Percentiles rank a stretch among this genome's conserved stretches.
Conservation (phyloP, 495 filamentous ascomycete species). For the Penicillium ucsense region DNA sequence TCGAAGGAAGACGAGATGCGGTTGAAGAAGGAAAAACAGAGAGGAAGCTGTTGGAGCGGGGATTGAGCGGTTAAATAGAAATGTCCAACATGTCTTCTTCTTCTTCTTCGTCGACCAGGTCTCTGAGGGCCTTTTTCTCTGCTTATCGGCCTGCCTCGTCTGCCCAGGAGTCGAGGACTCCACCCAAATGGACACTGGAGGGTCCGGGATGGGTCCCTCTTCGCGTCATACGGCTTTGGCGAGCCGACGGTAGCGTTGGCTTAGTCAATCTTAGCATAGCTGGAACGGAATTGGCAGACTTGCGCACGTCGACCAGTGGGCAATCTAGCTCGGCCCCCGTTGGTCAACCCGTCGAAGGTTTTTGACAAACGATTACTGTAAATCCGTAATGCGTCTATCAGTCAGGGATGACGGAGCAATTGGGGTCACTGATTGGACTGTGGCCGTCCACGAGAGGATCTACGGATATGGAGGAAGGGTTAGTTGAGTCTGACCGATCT, state of each 20-base stretch:
- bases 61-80: slow-evolving; percentile 3
- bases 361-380: too few relatives aligned
- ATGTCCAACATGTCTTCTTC: not conserved
- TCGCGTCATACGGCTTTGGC: not conserved
- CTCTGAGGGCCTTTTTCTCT: too few relatives aligned
- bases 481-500: slow-evolving; percentile 28
- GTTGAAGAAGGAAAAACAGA: not conserved
- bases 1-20: too few relatives aligned
- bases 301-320: too few relatives aligned
- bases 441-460: slow-evolving; percentile 8
- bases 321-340: too few relatives aligned
- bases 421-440: slow-evolving; percentile 6
- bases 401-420: slow-evolving; percentile 30
- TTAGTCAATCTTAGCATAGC: slow-evolving; percentile 10
- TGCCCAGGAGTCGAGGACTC: too few relatives aligned
- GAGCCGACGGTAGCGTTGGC: not conserved
- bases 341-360: too few relatives aligned
- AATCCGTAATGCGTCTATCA: slow-evolving; percentile 7
- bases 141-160: too few relatives aligned
- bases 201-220: too few relatives aligned
- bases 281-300: not conserved
- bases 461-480: not conserved
- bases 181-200: too few relatives aligned
- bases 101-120: too few relatives aligned
- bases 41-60: not conserved